Conservation (phyloP, 73 alveolate species). For the Tetrahymena malaccensis region DNA sequence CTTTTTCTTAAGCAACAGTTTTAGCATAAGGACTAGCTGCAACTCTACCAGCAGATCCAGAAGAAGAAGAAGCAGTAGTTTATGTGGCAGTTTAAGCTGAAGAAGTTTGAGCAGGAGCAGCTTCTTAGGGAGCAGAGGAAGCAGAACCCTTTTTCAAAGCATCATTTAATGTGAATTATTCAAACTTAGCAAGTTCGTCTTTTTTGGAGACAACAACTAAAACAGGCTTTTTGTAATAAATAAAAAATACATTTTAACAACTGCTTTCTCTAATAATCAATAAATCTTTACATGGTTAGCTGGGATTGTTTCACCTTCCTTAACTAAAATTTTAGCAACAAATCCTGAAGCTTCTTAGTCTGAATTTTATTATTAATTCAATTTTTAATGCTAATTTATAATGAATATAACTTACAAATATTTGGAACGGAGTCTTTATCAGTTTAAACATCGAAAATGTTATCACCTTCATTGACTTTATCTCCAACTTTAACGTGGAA, state of each 20-base stretch:
- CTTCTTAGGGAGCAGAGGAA: constrained; percentile 29
- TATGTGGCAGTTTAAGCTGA: neutral
- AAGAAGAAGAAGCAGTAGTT: constrained; percentile 11
- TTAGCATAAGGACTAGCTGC: constrained; percentile 64
- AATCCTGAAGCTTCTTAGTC: constrained; percentile 82
- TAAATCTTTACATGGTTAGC: constrained; percentile 45
- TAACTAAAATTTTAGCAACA: constrained; percentile 67
- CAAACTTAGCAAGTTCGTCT: constrained; percentile 68
- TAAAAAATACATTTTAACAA: neutral
- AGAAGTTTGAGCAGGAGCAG: neutral
- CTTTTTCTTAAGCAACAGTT: constrained; percentile 39
- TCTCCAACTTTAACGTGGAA: constrained; percentile 79
- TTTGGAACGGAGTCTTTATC: constrained; percentile 73
- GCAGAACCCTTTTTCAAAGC: constrained; percentile 8
- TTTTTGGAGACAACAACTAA: constrained; percentile 51
- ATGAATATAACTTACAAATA: neutral
- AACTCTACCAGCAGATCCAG: constrained; percentile 14
- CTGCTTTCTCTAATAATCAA: constrained; percentile 34
- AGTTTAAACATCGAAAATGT: constrained; percentile 72
- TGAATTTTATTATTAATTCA: constrained; percentile 10
- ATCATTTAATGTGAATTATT: constrained; percentile 47
- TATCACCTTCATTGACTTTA: constrained; percentile 64
- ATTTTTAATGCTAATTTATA: neutral
- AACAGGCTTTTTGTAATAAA: constrained; percentile 45
- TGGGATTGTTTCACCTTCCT: constrained; percentile 42